Conservation (phyloP, 352 stramenopile species). For the Globisporangium ultimum region DNA sequence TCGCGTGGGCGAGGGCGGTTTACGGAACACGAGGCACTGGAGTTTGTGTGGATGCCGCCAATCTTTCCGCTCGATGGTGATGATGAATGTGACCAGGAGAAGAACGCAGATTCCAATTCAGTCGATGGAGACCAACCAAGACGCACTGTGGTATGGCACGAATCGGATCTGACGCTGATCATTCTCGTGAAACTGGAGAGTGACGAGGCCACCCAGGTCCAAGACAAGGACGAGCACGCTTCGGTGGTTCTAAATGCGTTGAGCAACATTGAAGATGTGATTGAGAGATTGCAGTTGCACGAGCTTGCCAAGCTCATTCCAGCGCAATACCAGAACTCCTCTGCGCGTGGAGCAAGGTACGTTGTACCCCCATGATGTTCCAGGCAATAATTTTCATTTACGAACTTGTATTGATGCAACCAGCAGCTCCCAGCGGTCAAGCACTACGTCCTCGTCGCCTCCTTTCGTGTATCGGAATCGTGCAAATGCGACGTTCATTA, state of each 20-base stretch:
- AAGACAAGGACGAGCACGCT: neutral
- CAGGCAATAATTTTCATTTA: too few species aligned
- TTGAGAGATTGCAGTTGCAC: constrained; percentile 23
- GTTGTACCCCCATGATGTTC: too few species aligned
- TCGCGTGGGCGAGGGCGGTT: constrained; percentile 12
- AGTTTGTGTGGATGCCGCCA: constrained; percentile 40
- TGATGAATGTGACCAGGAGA: neutral
- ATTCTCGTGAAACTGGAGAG: constrained; percentile 27
- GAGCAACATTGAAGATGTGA: constrained; percentile 8
- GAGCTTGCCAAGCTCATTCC: constrained; percentile 34
- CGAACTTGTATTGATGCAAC: neutral
- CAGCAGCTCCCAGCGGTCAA: neutral
- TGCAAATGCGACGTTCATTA: constrained; percentile 47
- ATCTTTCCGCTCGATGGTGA: constrained; percentile 24
- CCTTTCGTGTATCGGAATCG: constrained; percentile 61
- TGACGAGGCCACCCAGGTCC: constrained; percentile 5
- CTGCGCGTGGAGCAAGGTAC: constrained; percentile 2
- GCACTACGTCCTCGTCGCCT: constrained; percentile 10
- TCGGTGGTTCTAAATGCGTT: constrained; percentile 5
- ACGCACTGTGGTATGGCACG: constrained; percentile 27
- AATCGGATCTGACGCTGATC: constrained; percentile 48
- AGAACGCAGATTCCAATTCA: too few species aligned
- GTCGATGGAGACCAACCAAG: too few species aligned
- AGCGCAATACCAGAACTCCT: constrained; percentile 19
- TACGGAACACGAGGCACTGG: constrained; percentile 18